Conservation (phyloP, 2,329 filamentous ascomycete species). For the Hypocrella siamensis region DNA sequence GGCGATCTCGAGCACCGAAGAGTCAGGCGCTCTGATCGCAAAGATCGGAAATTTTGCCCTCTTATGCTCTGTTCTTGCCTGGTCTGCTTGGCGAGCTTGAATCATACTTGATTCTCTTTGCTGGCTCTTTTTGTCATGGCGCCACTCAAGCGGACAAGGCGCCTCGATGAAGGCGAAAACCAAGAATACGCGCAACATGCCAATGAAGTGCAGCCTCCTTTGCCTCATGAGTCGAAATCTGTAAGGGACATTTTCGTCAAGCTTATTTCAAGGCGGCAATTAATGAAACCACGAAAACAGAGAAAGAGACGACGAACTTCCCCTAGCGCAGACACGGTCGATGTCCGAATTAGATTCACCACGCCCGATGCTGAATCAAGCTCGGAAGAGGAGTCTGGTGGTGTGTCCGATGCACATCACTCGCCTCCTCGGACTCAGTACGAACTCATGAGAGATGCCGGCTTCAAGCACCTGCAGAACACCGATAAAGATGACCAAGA, state of each 20-base stretch:
- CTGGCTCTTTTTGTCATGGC: conserved; percentile 8
- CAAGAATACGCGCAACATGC: neutral
- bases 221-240: too few relatives aligned
- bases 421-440: conserved; percentile 41
- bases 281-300: too few relatives aligned
- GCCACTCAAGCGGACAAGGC: conserved; percentile 26
- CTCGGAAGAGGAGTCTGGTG: conserved; percentile 2
- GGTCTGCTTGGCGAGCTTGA: too few relatives aligned
- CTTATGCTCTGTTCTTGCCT: too few relatives aligned
- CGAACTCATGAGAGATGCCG: conserved; percentile 42
- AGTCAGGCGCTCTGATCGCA: too few relatives aligned
- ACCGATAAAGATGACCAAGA: conserved; percentile 43
- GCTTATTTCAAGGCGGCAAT: too few relatives aligned
- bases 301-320: conserved; percentile 8
- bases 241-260: too few relatives aligned
- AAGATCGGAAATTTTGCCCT: too few relatives aligned
- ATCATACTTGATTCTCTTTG: neutral
- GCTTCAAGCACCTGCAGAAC: conserved; percentile 41
- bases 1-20: too few relatives aligned
- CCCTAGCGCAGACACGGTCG: too few relatives aligned
- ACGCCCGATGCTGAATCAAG: conserved; percentile 1
- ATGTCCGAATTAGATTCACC: too few relatives aligned
- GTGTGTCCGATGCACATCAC: neutral
- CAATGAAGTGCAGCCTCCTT: neutral
- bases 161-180: conserved; percentile 6